phyloP scores from a whole-genome alignment of 371 early-diverging fungal species.

The Mortierella sp. region DNA sequence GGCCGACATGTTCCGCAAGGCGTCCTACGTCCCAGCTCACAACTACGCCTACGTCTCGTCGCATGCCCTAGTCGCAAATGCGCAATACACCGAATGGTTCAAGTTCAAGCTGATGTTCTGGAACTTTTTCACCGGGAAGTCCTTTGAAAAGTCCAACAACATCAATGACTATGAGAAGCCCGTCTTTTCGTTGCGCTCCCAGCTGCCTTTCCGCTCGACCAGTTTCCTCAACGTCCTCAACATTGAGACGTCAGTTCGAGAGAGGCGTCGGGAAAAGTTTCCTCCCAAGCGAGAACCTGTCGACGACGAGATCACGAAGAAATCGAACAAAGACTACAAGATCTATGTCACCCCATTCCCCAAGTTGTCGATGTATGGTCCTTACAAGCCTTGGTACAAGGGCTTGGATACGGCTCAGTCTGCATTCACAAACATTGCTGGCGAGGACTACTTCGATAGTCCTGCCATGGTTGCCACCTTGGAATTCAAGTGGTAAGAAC shows the following conservation, averaged over 20 bases:
- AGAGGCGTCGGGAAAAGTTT: conserved; percentile 26
- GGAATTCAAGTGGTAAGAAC: conserved; percentile 50
- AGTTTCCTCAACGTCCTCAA: conserved; percentile 25
- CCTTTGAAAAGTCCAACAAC: conserved; percentile 41
- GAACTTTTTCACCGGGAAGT: conserved; percentile 21
- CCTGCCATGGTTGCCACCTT: conserved; percentile 56
- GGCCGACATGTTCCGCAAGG: conserved; percentile 51
- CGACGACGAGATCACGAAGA: conserved; percentile 30
- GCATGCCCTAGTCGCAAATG: conserved; percentile 54
- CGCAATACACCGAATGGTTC: conserved; percentile 23
- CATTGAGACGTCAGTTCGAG: conserved; percentile 37
- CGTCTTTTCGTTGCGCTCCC: conserved; percentile 51
- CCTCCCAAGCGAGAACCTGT: conserved; percentile 24
- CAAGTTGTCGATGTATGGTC: conserved; percentile 55
- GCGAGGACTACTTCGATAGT: conserved; percentile 53
- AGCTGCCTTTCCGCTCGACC: conserved; percentile 42
- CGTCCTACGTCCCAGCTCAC: conserved; percentile 51
- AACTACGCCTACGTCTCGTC: conserved; percentile 44
- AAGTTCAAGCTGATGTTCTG: conserved; percentile 42
- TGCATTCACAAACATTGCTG: conserved; percentile 50
- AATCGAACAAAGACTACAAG: conserved; percentile 34
- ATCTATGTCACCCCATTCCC: conserved; percentile 58
- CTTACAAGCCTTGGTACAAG: conserved; percentile 36
- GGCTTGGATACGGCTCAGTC: conserved; percentile 24
- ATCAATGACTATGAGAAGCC: conserved; percentile 47